Base-by-base conservation (phyloP, 1,284 basidiomycete genomes). In the Melampsora medusae region DNA sequence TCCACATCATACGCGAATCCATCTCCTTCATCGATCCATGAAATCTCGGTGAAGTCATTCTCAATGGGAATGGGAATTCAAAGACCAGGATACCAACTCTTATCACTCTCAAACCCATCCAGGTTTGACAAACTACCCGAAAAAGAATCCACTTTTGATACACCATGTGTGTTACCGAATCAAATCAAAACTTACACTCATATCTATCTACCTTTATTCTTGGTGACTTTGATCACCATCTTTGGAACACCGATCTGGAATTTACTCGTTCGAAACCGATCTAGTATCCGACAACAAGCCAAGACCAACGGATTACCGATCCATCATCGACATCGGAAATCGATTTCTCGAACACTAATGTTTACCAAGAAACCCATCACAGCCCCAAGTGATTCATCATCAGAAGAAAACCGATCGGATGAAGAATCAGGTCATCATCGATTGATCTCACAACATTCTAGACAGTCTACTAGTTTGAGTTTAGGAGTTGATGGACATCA, bases 21-120 rank as follows among this genome's bases (percentile, higher is more conserved):
- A 65, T 72, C 71, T 46, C 65, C 72, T 9, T 48, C 38, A 59
- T 82, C 81, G n/a, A 84, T 88, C 59, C 85, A 85, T 72, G 90
- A 91, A 82, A 85, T 93, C n/a, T 91, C 91, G 0, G 85, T 94
- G 80, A 93, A 92, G 82, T 90, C 92, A 0, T 87, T 94, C 79
- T 92, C 92, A 1, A 91, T 92, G 82, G 89, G 89, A 2, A 88
- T 89, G 84, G 90, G 90, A 48, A 88, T 97, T 49, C 85, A 86
- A 38, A 85, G 85, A 22, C 92, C 93, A 1, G 93, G 92, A 31
- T 92, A 95, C 81, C 92, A 94, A 78, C 86, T 97, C 16, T 86
- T 97, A 64, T 90, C 91, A 0, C 85, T 95, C 5, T 79, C 80
- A 62, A 78, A 80, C 19, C 79, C 76, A 6, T 68, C 49, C 46